Evolutionary conservation across 495 filamentous ascomycete genomes (phyloP), one percentile per base, ranked within the genome.

Genomic region (Penicillium crystallinum): DNA sequence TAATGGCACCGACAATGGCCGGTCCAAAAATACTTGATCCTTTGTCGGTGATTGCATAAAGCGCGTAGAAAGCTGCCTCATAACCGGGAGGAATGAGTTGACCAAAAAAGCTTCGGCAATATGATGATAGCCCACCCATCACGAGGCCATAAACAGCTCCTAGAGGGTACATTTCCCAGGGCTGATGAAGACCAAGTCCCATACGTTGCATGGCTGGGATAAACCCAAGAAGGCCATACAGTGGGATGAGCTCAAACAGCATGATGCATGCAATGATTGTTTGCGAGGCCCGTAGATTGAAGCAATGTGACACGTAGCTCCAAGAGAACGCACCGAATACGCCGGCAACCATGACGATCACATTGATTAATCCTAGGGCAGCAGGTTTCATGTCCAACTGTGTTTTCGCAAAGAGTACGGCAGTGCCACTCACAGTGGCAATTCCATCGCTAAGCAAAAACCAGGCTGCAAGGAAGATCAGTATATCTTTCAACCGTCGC

Each of bases 21-120:
- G 93, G 93, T 0, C 93, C 93, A 65, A 98, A 96, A 15, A 98
- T 76, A 62, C 88, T 93, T 6, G 88, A 93, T 18, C 93, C 93
- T 69, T 98, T 98, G 62, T 98, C 93, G 12, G 93, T 98, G 54
- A 98, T 96, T 5, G 93, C 92, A 59, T 96, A 98, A 2, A 98
- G 79, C 0, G 93, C 91, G 67, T 92, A 98, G 65, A 98, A 98
- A 0, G 93, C 90, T 2, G 93, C 90, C 71, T 98, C 93, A 19
- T 84, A 93, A 10, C 93, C 93, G 0, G 91, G 90, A 19, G 93
- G 93, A 57, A 98, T 86, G 30, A 98, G 77, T 65, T 97, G 90
- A 19, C 90, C 91, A 62, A 86, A 98, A 35, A 98, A 77, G 61
- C 88, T 92, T 12, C 93, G 87, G 60, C 93, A 97, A 66, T 97